phyloP scores from a whole-genome alignment of 345 rosid genomes.

The Eucalyptus viminalis region DNA sequence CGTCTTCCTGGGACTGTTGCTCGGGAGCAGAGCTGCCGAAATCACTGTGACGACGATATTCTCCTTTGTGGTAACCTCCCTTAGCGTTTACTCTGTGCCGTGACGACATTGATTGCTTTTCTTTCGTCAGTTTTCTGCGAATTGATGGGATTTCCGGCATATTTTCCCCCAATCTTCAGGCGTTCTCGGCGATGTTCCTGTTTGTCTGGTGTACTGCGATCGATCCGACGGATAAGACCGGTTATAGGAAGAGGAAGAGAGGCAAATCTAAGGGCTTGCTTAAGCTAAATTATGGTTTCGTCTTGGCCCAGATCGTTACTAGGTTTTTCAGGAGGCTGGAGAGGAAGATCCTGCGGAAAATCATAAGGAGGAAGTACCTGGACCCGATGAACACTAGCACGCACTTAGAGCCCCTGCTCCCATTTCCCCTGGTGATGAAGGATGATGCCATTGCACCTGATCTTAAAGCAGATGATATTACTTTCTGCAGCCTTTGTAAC shows the following conservation, averaged over 20 bases:
- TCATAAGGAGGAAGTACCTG: constrained; percentile 68
- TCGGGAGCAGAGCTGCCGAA: constrained; percentile 68
- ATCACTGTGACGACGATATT: constrained; percentile 46
- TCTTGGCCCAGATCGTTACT: constrained; percentile 58
- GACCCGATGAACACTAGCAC: constrained; percentile 58
- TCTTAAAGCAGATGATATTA: constrained; percentile 61
- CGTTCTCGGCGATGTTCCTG: constrained; percentile 53
- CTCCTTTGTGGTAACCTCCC: constrained; percentile 48
- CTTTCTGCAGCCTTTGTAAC: constrained; percentile 79
- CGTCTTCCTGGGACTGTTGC: constrained; percentile 68
- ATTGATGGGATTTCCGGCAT: not conserved
- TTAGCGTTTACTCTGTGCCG: not conserved
- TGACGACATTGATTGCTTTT: not conserved
- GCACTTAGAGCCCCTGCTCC: constrained; percentile 75
- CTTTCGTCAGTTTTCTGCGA: not conserved
- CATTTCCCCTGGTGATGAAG: constrained; percentile 72
- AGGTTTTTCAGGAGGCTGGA: constrained; percentile 80
- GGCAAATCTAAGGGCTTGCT: constrained; percentile 34
- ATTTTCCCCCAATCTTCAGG: constrained; percentile 31
- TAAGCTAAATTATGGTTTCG: constrained; percentile 60
- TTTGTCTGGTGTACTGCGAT: constrained; percentile 79
- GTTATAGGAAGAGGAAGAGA: constrained; percentile 53
- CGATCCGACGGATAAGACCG: constrained; percentile 86
- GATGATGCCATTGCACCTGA: constrained; percentile 76
- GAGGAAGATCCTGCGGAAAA: constrained; percentile 67